phyloP scores from a whole-genome alignment of 306 rosid genomes.

The Corylus heterophylla region DNA sequence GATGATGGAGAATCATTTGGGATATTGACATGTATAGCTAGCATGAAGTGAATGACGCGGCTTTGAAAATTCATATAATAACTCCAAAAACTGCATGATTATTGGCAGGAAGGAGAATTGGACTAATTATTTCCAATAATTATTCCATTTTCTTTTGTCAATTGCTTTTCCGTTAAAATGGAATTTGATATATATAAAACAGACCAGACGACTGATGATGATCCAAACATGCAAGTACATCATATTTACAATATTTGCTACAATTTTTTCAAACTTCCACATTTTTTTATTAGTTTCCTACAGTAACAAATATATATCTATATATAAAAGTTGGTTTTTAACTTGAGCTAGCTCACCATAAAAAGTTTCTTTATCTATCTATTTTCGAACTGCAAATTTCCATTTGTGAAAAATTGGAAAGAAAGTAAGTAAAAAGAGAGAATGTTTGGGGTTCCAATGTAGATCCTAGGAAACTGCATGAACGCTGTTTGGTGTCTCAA shows the following conservation, averaged over 20 bases:
- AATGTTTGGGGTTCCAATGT: conserved; percentile 13
- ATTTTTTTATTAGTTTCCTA: not conserved
- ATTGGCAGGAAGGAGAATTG: too few relatives aligned
- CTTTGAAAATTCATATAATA: not conserved
- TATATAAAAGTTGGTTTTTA: not conserved
- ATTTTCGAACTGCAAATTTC: not conserved
- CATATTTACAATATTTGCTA: not conserved
- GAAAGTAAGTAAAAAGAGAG: not conserved
- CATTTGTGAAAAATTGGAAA: not conserved
- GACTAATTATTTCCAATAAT: too few relatives aligned
- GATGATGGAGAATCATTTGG: not conserved
- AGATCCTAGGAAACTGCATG: not conserved
- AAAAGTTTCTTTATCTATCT: not conserved
- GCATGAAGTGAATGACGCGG: not conserved
- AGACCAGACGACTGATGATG: too few relatives aligned
- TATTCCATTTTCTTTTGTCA: too few relatives aligned
- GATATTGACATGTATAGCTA: not conserved
- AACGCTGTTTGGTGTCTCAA: conserved; percentile 3
- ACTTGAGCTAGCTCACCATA: not conserved
- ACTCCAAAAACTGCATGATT: not conserved
- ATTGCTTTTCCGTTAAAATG: too few relatives aligned
- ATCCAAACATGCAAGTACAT: too few relatives aligned
- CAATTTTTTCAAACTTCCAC: not conserved
- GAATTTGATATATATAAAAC: too few relatives aligned
- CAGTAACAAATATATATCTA: not conserved